Conservation (phyloP, 805 yeast genomes). For the Huiozyma sinensis region DNA sequence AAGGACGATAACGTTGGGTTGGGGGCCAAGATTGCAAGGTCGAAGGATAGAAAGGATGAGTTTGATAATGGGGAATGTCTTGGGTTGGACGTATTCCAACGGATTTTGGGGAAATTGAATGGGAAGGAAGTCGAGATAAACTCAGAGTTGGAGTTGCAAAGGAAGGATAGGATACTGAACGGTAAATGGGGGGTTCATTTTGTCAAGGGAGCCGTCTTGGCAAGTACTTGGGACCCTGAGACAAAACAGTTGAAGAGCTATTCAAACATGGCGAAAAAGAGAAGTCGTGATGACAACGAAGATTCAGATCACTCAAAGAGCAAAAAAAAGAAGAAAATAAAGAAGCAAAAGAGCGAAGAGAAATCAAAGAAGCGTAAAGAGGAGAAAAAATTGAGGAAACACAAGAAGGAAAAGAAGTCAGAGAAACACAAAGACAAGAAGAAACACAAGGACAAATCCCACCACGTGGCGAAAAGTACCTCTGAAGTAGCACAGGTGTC, state of each 20-base stretch:
- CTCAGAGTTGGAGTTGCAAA: slow-evolving; percentile 56
- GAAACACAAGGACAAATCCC: slow-evolving; percentile 22
- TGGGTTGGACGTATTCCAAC: slow-evolving; percentile 87
- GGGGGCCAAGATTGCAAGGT: slow-evolving; percentile 66
- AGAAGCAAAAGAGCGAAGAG: slow-evolving; percentile 24
- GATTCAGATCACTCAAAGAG: slow-evolving; percentile 19
- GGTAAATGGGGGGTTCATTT: slow-evolving; percentile 86
- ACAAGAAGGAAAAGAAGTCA: slow-evolving; percentile 24
- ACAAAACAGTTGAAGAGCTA: slow-evolving; percentile 29
- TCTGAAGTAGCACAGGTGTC: slow-evolving; percentile 25
- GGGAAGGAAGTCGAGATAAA: slow-evolving; percentile 66
- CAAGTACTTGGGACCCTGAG: slow-evolving; percentile 73
- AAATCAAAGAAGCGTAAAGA: slow-evolving; percentile 22
- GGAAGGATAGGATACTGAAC: slow-evolving; percentile 58
- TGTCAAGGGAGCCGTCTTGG: slow-evolving; percentile 72
- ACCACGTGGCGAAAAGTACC: slow-evolving; percentile 18
- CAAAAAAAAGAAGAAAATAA: slow-evolving; percentile 18
- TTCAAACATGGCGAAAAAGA: slow-evolving; percentile 23
- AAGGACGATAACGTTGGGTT: slow-evolving; percentile 80
- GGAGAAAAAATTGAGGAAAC: slow-evolving; percentile 23
- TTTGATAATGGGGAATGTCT: slow-evolving; percentile 76
- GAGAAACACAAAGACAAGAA: slow-evolving; percentile 23
- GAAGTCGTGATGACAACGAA: slow-evolving; percentile 23
- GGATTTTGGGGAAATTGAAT: slow-evolving; percentile 77
- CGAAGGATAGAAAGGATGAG: slow-evolving; percentile 47